Conservation (phyloP, 108 stramenopile genomes). For the Bacterosira constricta region DNA sequence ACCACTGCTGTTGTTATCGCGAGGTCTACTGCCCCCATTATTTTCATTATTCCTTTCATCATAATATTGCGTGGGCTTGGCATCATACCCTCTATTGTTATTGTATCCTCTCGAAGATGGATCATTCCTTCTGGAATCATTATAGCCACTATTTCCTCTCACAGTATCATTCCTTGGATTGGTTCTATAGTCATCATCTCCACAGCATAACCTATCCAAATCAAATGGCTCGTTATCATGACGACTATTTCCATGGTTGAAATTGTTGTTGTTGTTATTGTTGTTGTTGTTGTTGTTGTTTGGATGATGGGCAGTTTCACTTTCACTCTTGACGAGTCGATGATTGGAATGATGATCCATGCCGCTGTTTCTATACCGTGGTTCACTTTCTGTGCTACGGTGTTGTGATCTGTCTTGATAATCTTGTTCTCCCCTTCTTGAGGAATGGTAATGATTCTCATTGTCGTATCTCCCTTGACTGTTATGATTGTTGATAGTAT, state of each 20-base stretch:
- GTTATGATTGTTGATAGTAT: too few species aligned
- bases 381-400: background rate
- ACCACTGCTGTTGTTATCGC: background rate
- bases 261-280: background rate
- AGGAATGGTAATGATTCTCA: too few species aligned
- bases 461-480: too few species aligned
- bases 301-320: background rate
- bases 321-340: constrained; percentile 8
- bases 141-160: background rate
- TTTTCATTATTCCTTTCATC: background rate
- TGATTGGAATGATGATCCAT: background rate
- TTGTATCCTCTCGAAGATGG: too few species aligned
- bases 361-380: background rate
- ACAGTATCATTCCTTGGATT: background rate
- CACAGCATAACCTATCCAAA: background rate
- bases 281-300: background rate
- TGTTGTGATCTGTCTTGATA: too few species aligned
- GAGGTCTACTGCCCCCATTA: background rate
- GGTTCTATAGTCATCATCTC: background rate
- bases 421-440: too few species aligned
- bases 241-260: background rate
- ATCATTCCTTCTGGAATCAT: too few species aligned
- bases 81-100: too few species aligned
- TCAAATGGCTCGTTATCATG: background rate
- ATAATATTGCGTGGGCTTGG: too few species aligned